Evolutionary conservation across 345 rosid species (phyloP).

Genomic region (Aethionema arabicum): DNA sequence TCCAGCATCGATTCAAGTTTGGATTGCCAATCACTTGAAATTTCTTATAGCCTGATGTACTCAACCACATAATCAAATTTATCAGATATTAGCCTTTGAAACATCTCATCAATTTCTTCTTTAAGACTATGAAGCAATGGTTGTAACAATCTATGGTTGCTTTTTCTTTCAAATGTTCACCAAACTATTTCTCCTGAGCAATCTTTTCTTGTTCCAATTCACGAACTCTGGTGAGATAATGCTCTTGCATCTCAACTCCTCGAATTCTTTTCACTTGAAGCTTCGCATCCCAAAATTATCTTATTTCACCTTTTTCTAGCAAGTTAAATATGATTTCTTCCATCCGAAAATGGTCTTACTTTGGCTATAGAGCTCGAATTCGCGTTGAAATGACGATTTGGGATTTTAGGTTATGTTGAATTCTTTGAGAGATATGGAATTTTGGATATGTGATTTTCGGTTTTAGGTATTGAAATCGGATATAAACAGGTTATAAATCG

Average conservation of each 20-base stretch:
- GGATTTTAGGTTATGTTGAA: too few species aligned
- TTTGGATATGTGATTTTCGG: too few species aligned
- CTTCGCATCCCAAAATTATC: conserved; percentile 62
- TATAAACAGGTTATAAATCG: too few species aligned
- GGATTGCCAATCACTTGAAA: conserved; percentile 43
- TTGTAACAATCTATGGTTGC: conserved; percentile 76
- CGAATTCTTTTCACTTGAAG: conserved; percentile 51
- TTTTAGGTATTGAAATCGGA: too few species aligned
- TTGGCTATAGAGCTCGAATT: too few species aligned
- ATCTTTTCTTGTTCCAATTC: conserved; percentile 62
- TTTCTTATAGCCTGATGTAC: conserved; percentile 44
- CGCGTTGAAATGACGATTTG: too few species aligned
- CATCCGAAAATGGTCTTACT: too few species aligned
- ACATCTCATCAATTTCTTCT: conserved; percentile 72
- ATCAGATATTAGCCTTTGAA: conserved; percentile 64
- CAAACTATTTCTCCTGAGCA: conserved; percentile 45
- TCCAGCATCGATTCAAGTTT: conserved; percentile 58
- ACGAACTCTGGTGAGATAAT: conserved; percentile 36
- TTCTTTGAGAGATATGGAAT: too few species aligned
- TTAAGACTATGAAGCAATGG: conserved; percentile 59
- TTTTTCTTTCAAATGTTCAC: too few species aligned
- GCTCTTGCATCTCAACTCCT: conserved; percentile 51
- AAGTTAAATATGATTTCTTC: conserved; percentile 62
- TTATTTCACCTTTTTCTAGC: conserved; percentile 67
- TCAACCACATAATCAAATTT: conserved; percentile 48